Evolutionary conservation across 2,329 filamentous ascomycete genomes (phyloP), one percentile per base, ranked within the genome.

Genomic region (Fusarium pseudograminearum): DNA sequence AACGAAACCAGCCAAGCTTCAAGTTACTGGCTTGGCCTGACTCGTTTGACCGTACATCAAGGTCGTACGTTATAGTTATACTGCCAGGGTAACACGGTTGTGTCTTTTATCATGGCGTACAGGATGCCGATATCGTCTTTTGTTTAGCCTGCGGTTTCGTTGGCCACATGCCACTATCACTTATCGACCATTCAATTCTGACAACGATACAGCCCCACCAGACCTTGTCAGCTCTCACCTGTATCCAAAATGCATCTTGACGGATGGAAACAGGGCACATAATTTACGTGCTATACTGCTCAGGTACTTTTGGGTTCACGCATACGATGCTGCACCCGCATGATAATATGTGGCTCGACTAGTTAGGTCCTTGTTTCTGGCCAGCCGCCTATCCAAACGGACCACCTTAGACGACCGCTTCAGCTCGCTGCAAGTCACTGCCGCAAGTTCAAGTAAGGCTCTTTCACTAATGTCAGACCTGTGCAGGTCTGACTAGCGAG

Each of bases 251-350:
- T 70, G 62, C 62, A 64, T 60, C 51, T 67, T 12, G 36, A 40
- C 60, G 52, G 56, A 15, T 41, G 57, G 38, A 22, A 11, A 61
- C 70, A 56, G 65, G 61, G 38, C 34, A 59, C 42, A 52, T 22
- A 26, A 46, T 48, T 38, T 28, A 42, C 61, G 62, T 34, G 33
- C 62, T 41, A 52, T 40, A 66, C 51, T 45, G 52, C 36, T 46
- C 53, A 67, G 59, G 63, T 72, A 67, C 65, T 62, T 72, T 74
- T 60, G 46, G 53, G 53, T 69, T 65, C 42, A 60, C 55, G 59
- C 60, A 53, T 60, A 63, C 57, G 33, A 54, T 45, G 61, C 66
- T 63, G 58, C 60, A 68, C 36, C 20, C 26, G 9, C 60, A 54
- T 58, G 52, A 31, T 40, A 60, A 20, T 14, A 46, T 20, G 44